Percentiles rank a stretch among this genome's conserved stretches.
These are phyloP conservation scores for Vitis hybrid DNA, from an alignment of 177 flowering plant genomes.

Conservation along the genomic window DNA sequence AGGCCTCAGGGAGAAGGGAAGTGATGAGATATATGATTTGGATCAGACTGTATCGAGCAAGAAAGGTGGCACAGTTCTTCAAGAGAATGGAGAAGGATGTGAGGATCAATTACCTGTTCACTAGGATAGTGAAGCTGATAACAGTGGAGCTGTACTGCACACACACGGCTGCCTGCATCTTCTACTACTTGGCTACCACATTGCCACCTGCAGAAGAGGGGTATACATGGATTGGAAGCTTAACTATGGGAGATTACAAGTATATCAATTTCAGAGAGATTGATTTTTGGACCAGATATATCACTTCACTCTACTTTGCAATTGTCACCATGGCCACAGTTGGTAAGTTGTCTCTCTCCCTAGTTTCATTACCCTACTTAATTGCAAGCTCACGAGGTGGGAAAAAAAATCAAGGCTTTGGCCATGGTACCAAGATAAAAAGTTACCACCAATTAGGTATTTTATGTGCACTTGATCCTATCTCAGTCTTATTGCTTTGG, in stretches of 20 bases:
- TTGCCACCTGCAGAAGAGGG: constrained; percentile 66
- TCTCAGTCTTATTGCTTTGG: too few relatives aligned
- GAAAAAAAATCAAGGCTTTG: too few relatives aligned
- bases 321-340: constrained; percentile 94
- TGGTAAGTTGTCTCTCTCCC: constrained; percentile 39
- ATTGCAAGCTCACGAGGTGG: too few relatives aligned
- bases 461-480: too few relatives aligned
- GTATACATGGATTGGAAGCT: constrained; percentile 91
- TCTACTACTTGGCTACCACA: constrained; percentile 86
- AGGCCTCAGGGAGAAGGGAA: constrained; percentile 63
- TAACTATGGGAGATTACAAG: constrained; percentile 69
- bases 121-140: constrained; percentile 74
- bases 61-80: constrained; percentile 54
- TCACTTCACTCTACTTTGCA: constrained; percentile 80
- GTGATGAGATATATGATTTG: constrained; percentile 73
- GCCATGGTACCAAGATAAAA: too few relatives aligned
- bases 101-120: constrained; percentile 70
- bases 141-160: constrained; percentile 83
- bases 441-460: too few relatives aligned
- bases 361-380: neutral
- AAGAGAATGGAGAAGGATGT: constrained; percentile 75
- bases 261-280: constrained; percentile 80
- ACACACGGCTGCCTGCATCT: constrained; percentile 90
- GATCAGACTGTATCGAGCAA: constrained; percentile 65
- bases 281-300: constrained; percentile 75